Evolutionary conservation across 768 basidiomycete species (phyloP).

Genomic region (Psilocybe cyanescens): DNA sequence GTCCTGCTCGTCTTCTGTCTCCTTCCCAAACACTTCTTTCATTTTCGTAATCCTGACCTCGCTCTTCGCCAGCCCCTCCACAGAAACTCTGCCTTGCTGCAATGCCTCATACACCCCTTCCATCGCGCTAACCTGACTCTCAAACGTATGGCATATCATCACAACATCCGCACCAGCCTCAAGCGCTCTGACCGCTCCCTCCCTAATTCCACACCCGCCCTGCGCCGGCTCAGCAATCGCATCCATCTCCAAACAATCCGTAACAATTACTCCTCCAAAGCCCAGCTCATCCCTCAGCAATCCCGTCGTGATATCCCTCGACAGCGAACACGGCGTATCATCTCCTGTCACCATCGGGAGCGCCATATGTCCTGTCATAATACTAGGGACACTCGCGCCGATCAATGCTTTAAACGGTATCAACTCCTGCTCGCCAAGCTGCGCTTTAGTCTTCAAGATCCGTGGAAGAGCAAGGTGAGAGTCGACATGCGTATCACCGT

Average conservation of each 20-base stretch:
- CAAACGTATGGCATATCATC: conserved; percentile 73
- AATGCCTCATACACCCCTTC: conserved; percentile 55
- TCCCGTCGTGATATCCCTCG: conserved; percentile 51
- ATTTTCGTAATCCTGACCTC: conserved; percentile 48
- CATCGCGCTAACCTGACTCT: conserved; percentile 55
- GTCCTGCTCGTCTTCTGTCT: conserved; percentile 29
- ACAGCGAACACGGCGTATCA: conserved; percentile 64
- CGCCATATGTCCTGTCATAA: conserved; percentile 81
- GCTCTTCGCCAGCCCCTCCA: conserved; percentile 43
- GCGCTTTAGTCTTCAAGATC: conserved; percentile 51
- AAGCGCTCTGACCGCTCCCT: conserved; percentile 59
- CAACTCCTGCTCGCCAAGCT: conserved; percentile 53
- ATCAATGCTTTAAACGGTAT: conserved; percentile 60
- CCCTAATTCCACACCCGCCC: conserved; percentile 49
- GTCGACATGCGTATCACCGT: conserved; percentile 74
- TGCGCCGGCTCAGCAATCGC: conserved; percentile 56
- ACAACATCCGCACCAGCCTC: conserved; percentile 71
- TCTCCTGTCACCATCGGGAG: conserved; percentile 58
- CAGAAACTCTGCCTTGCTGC: conserved; percentile 41
- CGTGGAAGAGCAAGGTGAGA: conserved; percentile 69
- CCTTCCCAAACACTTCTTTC: conserved; percentile 53
- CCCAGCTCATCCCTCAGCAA: conserved; percentile 54
- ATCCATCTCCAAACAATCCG: conserved; percentile 81
- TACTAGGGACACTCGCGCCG: conserved; percentile 45
- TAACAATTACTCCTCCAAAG: conserved; percentile 66